These are phyloP conservation scores for Suillus subaureus DNA, from an alignment of 768 basidiomycete genomes.

Conservation along the genomic window DNA sequence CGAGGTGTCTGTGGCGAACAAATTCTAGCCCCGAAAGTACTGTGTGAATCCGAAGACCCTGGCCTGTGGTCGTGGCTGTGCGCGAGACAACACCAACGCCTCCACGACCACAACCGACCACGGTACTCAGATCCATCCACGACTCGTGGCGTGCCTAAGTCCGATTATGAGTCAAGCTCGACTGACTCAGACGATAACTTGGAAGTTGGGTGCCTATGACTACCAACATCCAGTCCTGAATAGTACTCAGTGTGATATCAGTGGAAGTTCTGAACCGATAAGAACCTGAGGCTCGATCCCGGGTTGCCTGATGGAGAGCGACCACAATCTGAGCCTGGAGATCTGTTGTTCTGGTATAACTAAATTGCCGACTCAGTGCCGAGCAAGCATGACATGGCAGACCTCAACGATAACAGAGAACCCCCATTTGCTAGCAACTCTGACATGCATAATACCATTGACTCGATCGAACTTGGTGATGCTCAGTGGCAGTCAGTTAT, in stretches of 20 bases:
- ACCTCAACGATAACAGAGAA: background rate
- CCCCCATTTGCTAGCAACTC: background rate
- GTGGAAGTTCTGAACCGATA: background rate
- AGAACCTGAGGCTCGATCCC: background rate
- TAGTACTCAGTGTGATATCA: background rate
- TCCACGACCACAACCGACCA: background rate
- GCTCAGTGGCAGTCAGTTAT: background rate
- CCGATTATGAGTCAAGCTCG: background rate
- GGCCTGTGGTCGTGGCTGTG: background rate
- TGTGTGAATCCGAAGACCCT: background rate
- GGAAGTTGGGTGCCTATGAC: background rate
- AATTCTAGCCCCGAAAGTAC: background rate
- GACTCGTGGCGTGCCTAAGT: background rate
- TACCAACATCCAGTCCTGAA: background rate
- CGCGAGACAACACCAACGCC: background rate
- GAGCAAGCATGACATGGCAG: background rate
- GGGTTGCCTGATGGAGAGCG: background rate
- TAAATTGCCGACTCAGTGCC: background rate
- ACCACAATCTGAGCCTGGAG: background rate
- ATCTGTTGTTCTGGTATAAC: background rate
- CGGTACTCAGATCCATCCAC: background rate
- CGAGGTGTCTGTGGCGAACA: background rate
- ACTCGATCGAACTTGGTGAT: background rate
- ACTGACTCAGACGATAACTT: background rate
- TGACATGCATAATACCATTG: background rate